Conservation (phyloP, 495 filamentous ascomycete species). For the Xylaria longipes region DNA sequence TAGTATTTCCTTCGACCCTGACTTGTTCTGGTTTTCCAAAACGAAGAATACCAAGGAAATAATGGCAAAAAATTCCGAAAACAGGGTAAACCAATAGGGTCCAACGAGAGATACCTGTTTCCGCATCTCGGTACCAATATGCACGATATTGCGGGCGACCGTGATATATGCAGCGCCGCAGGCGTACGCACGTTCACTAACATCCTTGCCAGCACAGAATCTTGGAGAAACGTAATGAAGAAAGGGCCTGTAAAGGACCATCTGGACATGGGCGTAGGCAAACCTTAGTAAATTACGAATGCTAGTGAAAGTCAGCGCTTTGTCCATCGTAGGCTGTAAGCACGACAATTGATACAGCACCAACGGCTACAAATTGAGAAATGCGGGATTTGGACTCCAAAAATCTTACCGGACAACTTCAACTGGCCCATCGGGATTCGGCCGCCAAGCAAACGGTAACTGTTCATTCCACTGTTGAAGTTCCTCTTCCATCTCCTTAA, state of each 20-base stretch:
- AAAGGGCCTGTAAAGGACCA: slow-evolving; percentile 95
- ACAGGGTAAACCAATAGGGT: slow-evolving; percentile 96
- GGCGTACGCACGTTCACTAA: slow-evolving; percentile 86
- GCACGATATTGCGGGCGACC: slow-evolving; percentile 91
- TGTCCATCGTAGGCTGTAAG: neutral
- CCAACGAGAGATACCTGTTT: slow-evolving; percentile 81
- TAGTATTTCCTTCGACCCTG: slow-evolving; percentile 76
- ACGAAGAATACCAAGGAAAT: slow-evolving; percentile 89
- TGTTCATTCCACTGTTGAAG: slow-evolving; percentile 83
- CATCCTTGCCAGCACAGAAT: slow-evolving; percentile 64
- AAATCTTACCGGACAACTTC: slow-evolving; percentile 74
- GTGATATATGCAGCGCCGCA: slow-evolving; percentile 93
- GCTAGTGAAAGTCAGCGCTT: slow-evolving; percentile 49
- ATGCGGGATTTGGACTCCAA: neutral
- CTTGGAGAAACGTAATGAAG: slow-evolving; percentile 88
- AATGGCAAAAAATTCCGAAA: slow-evolving; percentile 94
- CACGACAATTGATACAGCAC: neutral
- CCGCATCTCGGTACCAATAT: slow-evolving; percentile 90
- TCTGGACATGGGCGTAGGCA: slow-evolving; percentile 88
- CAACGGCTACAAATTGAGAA: neutral
- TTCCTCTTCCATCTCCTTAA: slow-evolving; percentile 89
- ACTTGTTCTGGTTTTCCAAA: slow-evolving; percentile 84
- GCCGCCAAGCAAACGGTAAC: slow-evolving; percentile 75
- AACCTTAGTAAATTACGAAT: slow-evolving; percentile 87
- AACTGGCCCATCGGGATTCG: slow-evolving; percentile 73